Evolutionary conservation across 805 yeast genomes (phyloP), one percentile per base, ranked within the genome.

Genomic region (Grigorovia jiainica): DNA sequence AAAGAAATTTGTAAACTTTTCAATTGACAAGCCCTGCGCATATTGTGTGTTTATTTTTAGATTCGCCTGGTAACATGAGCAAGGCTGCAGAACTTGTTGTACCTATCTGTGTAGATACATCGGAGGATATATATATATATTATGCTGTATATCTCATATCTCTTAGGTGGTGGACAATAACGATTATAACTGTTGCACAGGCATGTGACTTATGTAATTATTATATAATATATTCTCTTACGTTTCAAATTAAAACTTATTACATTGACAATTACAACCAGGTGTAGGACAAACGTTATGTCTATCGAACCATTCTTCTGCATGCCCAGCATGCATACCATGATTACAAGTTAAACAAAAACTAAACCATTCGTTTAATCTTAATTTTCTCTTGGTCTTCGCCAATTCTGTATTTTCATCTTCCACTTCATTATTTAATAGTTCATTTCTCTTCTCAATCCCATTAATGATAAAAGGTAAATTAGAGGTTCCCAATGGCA

Each of bases 301-400:
- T 58, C 79, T 81, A 20, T 81, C 73, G 59, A 90, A 90, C 98
- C 98, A 90, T 54, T 89, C 94, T 48, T 85, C 87, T 0, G 97
- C 97, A 59, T 90, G 98, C 4, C 83, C 87, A 0, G 95, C 87
- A 64, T 90, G 98, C 76, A 80, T 80, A 1, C 96, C 95, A 54
- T 90, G 98, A 56, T 83, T 86, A 58, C 98, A 90, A 27, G 80
- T 76, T 48, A 90, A 64, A 55, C 98, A 90, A 63, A 87, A 87
- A 50, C 92, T 85, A 50, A 90, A 87, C 95, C 95, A 87, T 47
- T 82, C 82, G 45, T 78, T 73, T 57, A 83, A 76, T 45, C 52
- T 50, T 31, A 57, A 34, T 53, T 52, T 39, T 47, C 46, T 46
- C 49, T 36, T 38, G n/a, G 10, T 23, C 25, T 29, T 19, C 16